Base-by-base conservation (phyloP, 1,139 yeast species). In the Yamadazyma sp. region DNA sequence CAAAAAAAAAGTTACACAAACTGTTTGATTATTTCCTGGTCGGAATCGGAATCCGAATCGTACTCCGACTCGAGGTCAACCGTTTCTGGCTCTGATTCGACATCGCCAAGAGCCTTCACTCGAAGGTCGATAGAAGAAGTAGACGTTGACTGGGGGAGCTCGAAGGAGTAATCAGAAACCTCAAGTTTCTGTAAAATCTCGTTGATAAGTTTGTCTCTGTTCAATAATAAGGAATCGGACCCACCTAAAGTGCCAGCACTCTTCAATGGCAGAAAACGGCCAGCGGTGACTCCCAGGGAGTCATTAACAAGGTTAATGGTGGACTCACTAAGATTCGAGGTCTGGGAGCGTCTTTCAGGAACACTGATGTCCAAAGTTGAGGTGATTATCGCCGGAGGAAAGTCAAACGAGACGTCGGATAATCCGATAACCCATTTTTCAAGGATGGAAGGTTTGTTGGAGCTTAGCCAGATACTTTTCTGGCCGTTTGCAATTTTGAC, bases 401-500 rank as follows among this genome's bases (percentile, higher is more conserved):
- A 62, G 2, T 43, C 39, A 39, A 61, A 59, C 10, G 46, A 45
- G 5, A 49, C 45, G 41, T 72, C 77, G 3, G 72, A 64, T 7
- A 66, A 50, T 1, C 71, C 75, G 25, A 68, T 69, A 5, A 64
- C 73, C 77, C 77, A 72, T 47, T 71, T 71, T 45, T 72, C 75
- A 17, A 70, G 54, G 4, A 70, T 56, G 3, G 64, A 51, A 26
- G 56, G 50, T 7, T 45, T 43, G 8, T 53, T 50, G 1, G 67
- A 59, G 33, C 50, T 52, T 6, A 64, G 37, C 48, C 50, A 58
- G 15, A 52, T 17, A 11, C 28, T 22, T 3, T 30, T 17, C 9
- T 20, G 7, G 5, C 16, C n/a, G n/a, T 22, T 33, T 16, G 16
- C 9, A 5, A 48, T 25, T 17, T 35, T 34, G 33, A 47, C 33